Evolutionary conservation across 2,329 filamentous ascomycete species (phyloP).

Genomic region (Botrytis sinoallii): DNA sequence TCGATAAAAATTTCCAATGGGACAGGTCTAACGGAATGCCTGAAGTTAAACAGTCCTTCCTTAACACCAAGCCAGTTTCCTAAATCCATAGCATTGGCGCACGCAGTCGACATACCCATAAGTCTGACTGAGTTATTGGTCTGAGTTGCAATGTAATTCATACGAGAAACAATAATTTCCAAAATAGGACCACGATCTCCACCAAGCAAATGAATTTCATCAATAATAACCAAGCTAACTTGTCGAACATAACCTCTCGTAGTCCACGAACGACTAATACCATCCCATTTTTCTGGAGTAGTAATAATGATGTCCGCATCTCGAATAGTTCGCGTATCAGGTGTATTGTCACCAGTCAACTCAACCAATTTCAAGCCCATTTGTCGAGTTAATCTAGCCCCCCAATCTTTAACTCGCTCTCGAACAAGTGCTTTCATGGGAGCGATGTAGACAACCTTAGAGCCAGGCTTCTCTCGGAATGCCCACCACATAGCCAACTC

Average conservation of each 20-base stretch:
- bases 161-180: constrained; percentile 89
- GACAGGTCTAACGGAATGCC: constrained; percentile 93
- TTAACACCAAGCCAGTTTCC: constrained; percentile 97
- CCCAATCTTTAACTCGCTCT: constrained; percentile 95
- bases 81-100: constrained; percentile 89
- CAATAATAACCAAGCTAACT: constrained; percentile 94
- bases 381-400: constrained; percentile 71
- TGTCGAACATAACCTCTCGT: constrained; percentile 94
- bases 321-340: constrained; percentile 90
- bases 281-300: constrained; percentile 99
- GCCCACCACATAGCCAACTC: constrained; percentile 99
- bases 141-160: constrained; percentile 98
- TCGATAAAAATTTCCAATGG: constrained; percentile 96
- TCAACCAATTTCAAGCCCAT: constrained; percentile 91
- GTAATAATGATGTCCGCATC: constrained; percentile 98
- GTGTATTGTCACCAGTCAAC: constrained; percentile 95
- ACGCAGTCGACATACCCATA: constrained; percentile 98
- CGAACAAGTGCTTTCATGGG: constrained; percentile 99
- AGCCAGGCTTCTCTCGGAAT: constrained; percentile 88
- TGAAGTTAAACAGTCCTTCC: constrained; percentile 93
- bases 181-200: constrained; percentile 95
- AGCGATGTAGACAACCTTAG: constrained; percentile 97
- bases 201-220: constrained; percentile 96
- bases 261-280: constrained; percentile 98
- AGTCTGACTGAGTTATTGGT: constrained; percentile 85